Evolutionary conservation across 108 stramenopile species (phyloP), one percentile per base, ranked within the genome.

Genomic region (Skeletonema costatum): DNA sequence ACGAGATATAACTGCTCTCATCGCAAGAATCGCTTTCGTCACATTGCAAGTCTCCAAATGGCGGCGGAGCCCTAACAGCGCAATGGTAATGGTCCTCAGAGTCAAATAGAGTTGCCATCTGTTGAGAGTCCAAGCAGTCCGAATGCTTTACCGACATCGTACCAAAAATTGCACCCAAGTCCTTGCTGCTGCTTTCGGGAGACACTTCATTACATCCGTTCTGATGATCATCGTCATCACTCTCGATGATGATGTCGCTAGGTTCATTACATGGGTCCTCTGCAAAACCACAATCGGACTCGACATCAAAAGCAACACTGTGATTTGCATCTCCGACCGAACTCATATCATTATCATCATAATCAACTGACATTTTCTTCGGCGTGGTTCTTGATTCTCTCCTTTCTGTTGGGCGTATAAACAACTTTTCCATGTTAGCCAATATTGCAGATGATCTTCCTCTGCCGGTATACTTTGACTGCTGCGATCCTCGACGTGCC

Each of bases 81-180:
- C 59, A 61, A 61, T 71, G 13, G 2, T 29, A 42, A 62, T 71
- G 70, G 33, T 59, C 33, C 39, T n/a, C 35, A 32, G 74, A 64
- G 35, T 74, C 74, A 59, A 74, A 74, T n/a, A 74, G 63, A 38
- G 16, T 29, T 64, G 74, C 53, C 36, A 74, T 17, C 66, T 60
- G 74, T 29, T 56, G 44, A 9, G 39, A 48, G 25, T 41, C 58
- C 48, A 51, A 51, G 32, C n/a, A 60, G 13, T 31, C 56, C 53
- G 19, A 36, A 12, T 39, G 9, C n/a, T 30, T 35, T 53, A 39
- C 30, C 16, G 14, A 59, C 19, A 48, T n/a, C 39, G 25, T 64
- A 6, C 65, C 74, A 42, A 74, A 74, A 58, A 74, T 66, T 44
- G n/a, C 58, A 2, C 59, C 74, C 51, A 74, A 30, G 16, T 41